phyloP scores from a whole-genome alignment of 164 flowering plant species.

The Litsea cubeba region DNA sequence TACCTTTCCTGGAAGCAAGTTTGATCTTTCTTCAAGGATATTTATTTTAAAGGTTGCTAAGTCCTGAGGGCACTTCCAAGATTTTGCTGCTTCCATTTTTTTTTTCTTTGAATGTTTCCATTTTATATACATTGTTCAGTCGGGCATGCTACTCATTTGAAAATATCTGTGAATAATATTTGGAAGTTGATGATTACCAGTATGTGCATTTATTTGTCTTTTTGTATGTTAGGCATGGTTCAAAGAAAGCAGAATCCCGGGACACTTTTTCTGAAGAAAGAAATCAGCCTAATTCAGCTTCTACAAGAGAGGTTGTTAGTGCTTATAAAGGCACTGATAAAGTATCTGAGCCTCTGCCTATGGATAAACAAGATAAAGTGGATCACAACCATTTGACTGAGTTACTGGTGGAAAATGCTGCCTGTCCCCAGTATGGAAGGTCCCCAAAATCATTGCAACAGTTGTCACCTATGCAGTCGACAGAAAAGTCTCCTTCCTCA shows the following conservation, averaged over 20 bases:
- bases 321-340: conserved; percentile 30
- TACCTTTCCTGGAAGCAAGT: no score
- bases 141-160: no score
- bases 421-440: conserved; percentile 29
- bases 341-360: conserved; percentile 27
- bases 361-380: conserved; percentile 33
- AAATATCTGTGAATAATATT: no score
- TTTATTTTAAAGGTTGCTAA: no score
- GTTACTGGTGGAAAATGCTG: conserved; percentile 12
- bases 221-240: conserved; percentile 26
- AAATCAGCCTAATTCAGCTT: conserved; percentile 17
- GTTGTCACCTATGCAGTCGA: conserved; percentile 42
- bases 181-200: neutral
- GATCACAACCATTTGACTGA: conserved; percentile 36
- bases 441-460: conserved; percentile 40
- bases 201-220: neutral
- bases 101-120: no score
- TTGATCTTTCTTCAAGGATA: no score
- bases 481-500: conserved; percentile 67
- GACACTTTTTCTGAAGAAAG: conserved; percentile 40
- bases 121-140: no score
- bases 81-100: no score
- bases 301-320: conserved; percentile 27
- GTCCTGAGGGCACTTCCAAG: no score
- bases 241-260: conserved; percentile 37